These are phyloP conservation scores for Bidens hawaiensis DNA, from an alignment of 140 eudicot species.

Conservation along the genomic window DNA sequence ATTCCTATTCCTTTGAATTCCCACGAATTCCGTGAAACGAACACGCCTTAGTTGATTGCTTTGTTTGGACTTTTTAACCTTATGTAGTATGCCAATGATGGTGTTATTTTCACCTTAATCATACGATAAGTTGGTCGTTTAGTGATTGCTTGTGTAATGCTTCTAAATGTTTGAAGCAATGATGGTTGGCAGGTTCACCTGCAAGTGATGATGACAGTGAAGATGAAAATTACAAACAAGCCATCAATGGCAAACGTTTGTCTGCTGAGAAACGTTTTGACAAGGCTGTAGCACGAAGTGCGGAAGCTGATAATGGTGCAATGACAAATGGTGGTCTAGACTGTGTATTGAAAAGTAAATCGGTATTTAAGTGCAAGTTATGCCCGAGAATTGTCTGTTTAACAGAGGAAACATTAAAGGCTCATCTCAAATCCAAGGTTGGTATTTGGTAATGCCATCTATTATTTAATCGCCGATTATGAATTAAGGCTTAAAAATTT, in stretches of 20 bases:
- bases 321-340: constrained; percentile 28
- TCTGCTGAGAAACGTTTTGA: constrained; percentile 13
- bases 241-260: not conserved
- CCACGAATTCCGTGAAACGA: no score
- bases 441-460: constrained; percentile 3
- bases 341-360: constrained; percentile 63
- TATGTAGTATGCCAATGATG: not conserved
- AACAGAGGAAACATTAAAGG: constrained; percentile 64
- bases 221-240: constrained; percentile 17
- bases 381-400: constrained; percentile 93
- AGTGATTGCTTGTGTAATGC: not conserved
- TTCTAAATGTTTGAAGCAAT: not conserved
- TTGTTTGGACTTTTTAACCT: not conserved
- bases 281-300: constrained; percentile 1
- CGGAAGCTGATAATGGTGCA: constrained; percentile 24
- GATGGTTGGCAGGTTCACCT: constrained; percentile 47
- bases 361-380: constrained; percentile 86
- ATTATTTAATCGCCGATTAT: not conserved
- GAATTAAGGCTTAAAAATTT: not conserved
- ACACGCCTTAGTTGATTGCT: not conserved
- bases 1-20: no score
- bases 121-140: not conserved
- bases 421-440: constrained; percentile 94
- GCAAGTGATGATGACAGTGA: constrained; percentile 50
- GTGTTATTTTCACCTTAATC: not conserved